phyloP scores from a whole-genome alignment of 768 basidiomycete genomes.

The Leucocoprinus leucothites region DNA sequence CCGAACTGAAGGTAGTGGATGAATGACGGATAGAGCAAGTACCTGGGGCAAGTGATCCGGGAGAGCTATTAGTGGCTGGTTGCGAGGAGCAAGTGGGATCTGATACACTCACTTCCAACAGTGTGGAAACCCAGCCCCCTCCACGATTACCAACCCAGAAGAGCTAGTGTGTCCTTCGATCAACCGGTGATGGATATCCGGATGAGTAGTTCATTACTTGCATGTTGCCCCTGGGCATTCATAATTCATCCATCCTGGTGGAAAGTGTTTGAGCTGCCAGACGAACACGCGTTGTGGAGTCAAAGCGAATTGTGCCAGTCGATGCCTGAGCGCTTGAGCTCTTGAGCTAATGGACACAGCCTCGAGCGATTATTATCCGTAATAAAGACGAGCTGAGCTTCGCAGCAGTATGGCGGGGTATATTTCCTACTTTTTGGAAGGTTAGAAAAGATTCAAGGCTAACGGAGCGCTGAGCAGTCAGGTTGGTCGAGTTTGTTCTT shows the following conservation, averaged over 20 bases:
- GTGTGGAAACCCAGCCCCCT: neutral
- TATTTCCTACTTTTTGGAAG: too few species aligned
- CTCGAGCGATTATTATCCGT: too few species aligned
- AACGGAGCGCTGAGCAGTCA: too few species aligned
- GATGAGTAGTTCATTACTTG: neutral
- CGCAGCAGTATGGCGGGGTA: too few species aligned
- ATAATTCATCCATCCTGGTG: neutral
- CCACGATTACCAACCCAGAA: neutral
- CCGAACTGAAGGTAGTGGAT: neutral
- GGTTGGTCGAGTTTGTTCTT: too few species aligned
- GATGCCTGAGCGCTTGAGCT: too few species aligned
- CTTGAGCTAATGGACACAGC: too few species aligned
- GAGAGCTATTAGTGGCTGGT: neutral
- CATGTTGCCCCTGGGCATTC: neutral
- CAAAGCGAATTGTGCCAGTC: too few species aligned
- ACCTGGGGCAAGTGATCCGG: neutral
- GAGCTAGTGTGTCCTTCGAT: neutral
- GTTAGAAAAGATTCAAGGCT: too few species aligned
- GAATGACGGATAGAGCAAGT: neutral
- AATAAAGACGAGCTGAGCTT: too few species aligned
- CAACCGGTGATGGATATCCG: neutral
- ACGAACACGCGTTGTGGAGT: neutral
- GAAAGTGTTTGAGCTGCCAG: conserved; percentile 10
- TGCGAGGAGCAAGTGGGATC: neutral
- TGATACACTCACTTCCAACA: neutral